Percentiles rank a stretch among this genome's conserved stretches.
Conservation (phyloP, 208 protist genomes). For the Strigomonas culicis region DNA sequence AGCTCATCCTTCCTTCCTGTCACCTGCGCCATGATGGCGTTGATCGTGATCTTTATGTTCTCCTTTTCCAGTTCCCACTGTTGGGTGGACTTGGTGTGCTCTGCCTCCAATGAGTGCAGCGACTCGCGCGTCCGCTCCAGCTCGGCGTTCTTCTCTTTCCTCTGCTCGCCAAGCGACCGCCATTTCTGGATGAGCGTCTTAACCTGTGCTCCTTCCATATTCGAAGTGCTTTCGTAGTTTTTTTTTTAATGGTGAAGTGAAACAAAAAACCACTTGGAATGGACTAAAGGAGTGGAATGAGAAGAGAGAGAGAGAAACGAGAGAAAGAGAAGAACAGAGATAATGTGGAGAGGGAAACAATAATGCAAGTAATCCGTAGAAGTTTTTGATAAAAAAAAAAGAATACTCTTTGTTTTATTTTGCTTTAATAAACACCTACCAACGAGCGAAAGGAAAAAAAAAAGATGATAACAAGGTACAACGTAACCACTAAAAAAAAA, state of each 20-base stretch:
- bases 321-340: conserved; percentile 14
- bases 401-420: conserved; percentile 21
- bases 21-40: conserved; percentile 57
- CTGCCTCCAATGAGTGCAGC: conserved; percentile 22
- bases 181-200: conserved; percentile 73
- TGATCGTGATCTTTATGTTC: conserved; percentile 63
- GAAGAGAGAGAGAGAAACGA: conserved; percentile 8
- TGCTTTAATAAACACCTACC: conserved; percentile 8
- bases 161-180: conserved; percentile 29
- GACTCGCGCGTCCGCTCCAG: background rate
- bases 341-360: conserved; percentile 15
- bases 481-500: conserved; percentile 13
- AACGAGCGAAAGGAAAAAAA: conserved; percentile 9
- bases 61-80: conserved; percentile 84
- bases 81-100: conserved; percentile 47
- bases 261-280: conserved; percentile 1
- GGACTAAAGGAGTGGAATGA: conserved; percentile 6
- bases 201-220: conserved; percentile 42
- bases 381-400: conserved; percentile 11
- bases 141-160: conserved; percentile 8
- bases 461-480: conserved; percentile 10
- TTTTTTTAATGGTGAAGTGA: background rate
- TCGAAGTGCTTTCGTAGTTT: background rate
- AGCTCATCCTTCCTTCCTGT: conserved; percentile 60
- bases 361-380: conserved; percentile 9